Percentiles rank a stretch among this genome's conserved stretches.
Conservation (phyloP, 805 yeast species). For the Yamadazyma akitaensis region DNA sequence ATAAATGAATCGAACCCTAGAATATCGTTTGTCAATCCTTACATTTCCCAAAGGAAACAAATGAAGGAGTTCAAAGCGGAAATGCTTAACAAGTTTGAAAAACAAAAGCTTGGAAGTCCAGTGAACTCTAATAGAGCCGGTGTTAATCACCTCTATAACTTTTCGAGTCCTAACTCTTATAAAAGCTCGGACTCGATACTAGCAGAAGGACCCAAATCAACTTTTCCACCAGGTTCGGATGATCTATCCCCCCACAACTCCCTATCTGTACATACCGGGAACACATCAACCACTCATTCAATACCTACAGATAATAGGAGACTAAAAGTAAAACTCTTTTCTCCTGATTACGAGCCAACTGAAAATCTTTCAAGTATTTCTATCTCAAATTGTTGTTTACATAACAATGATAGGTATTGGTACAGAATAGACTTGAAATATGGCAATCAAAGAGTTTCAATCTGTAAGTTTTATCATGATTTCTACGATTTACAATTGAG, state of each 20-base stretch:
- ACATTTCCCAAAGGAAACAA: neutral
- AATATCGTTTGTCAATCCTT: conserved; percentile 1
- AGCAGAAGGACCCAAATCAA: neutral
- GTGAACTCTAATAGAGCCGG: too few relatives aligned
- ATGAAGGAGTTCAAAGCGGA: conserved; percentile 6
- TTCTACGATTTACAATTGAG: conserved; percentile 32
- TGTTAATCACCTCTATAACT: too few relatives aligned
- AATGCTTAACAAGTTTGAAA: conserved; percentile 1
- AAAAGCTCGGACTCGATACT: too few relatives aligned
- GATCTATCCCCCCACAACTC: too few relatives aligned
- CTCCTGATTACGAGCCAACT: conserved; percentile 3
- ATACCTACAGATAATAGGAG: neutral
- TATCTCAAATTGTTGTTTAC: conserved; percentile 28
- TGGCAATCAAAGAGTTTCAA: conserved; percentile 16
- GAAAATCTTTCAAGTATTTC: conserved; percentile 15
- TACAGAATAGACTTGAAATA: conserved; percentile 28
- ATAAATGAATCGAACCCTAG: too few relatives aligned
- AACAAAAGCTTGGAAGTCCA: too few relatives aligned
- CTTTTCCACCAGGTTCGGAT: neutral
- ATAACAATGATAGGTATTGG: conserved; percentile 26
- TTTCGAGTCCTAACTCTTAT: too few relatives aligned
- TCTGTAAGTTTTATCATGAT: conserved; percentile 35
- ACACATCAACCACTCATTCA: too few relatives aligned
- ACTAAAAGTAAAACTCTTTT: neutral
- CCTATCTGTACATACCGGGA: too few relatives aligned